Evolutionary conservation across 208 protist genomes (phyloP), one percentile per base, ranked within the genome.

Genomic region (Jaenimonas drosophilae): DNA sequence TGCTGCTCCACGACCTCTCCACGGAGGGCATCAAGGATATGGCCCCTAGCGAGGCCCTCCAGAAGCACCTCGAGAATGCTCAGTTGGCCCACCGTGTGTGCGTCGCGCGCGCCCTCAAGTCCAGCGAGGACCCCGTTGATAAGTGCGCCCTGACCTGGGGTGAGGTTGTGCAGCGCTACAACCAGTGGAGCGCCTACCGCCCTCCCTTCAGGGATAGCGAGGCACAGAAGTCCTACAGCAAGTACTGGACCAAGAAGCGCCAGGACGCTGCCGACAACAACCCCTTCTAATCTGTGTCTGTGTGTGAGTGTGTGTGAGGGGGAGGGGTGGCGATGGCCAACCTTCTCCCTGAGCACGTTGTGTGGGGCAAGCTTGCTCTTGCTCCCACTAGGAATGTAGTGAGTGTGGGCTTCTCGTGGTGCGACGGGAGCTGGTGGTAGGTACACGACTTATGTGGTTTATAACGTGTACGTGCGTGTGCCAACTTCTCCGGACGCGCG

Each of bases 71-170:
- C 5, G 80, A 88, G 68, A 89, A 94, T 48, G 85, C 85, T 4
- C 85, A 94, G 62, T 61, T 86, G 23, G 85, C 79, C 2, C 85
- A 94, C 60, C 77, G 81, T 49, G 63, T 87, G 49, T 94, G 85
- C 39, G 81, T 94, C n/a, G 76, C 78, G 34, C 82, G 81, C 59
- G 80, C 85, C 12, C 54, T 88, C 23, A 90, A 90, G 65, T 62
- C 58, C 2, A 54, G 71, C 21, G 65, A 84, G 53, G 27, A 66
- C 16, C 67, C 76, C 20, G 74, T 87, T 27, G 85, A 94, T 26
- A 81, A 76, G 67, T 94, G 85, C 46, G 74, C 85, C 24, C 66
- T 94, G 40, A 94, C 85, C 9, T 94, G 85, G 85, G 85, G 85
- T 27, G 81, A 94, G 45, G 85, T 94, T 42, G 63, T 87, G 41